phyloP scores from a whole-genome alignment of 208 protist genomes.

The Trypanosoma melophagium region DNA sequence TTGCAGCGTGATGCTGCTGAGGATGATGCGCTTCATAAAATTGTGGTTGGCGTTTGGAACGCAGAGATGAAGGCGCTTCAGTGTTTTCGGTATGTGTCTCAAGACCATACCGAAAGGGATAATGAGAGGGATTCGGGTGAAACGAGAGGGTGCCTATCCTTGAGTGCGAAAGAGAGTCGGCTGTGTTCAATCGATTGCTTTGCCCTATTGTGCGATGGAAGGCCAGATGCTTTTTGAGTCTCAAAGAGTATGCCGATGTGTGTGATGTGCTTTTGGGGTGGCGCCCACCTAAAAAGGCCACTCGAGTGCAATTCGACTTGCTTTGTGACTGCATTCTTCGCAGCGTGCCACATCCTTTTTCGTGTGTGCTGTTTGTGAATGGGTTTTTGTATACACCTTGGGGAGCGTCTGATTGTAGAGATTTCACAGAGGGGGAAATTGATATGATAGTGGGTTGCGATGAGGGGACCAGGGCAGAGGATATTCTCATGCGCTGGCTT shows the following conservation, averaged over 20 bases:
- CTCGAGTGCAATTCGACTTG: conserved; percentile 13
- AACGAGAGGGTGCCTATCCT: neutral
- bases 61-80: conserved; percentile 29
- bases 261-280: conserved; percentile 42
- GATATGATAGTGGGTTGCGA: conserved; percentile 2
- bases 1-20: conserved; percentile 36
- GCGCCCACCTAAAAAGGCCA: conserved; percentile 14
- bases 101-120: conserved; percentile 5
- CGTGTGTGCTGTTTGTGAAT: conserved; percentile 27
- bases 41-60: conserved; percentile 23
- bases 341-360: conserved; percentile 13
- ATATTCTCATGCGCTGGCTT: conserved; percentile 20
- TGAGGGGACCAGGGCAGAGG: neutral
- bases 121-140: conserved; percentile 3
- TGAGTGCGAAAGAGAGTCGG: neutral
- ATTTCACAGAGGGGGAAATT: conserved; percentile 9
- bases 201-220: neutral
- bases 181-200: neutral
- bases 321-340: conserved; percentile 10
- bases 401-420: neutral
- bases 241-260: conserved; percentile 19
- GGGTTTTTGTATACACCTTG: conserved; percentile 17
- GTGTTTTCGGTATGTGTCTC: conserved; percentile 29
- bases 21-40: conserved; percentile 24
- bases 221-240: conserved; percentile 15